Conservation (phyloP, 371 early-diverging fungal genomes). For the Lichtheimia ramosa region DNA sequence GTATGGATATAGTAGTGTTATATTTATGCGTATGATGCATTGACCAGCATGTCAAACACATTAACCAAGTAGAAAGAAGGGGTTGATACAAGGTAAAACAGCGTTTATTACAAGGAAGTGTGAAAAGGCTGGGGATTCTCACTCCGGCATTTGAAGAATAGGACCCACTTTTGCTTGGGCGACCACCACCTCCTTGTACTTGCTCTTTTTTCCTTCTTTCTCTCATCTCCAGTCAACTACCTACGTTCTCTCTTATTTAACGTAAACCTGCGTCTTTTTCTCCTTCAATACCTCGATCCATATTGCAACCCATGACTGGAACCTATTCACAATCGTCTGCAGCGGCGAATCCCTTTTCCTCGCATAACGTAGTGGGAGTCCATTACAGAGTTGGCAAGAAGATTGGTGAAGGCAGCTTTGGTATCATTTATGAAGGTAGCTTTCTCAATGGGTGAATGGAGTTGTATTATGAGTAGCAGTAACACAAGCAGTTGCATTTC, state of each 20-base stretch:
- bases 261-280: background rate
- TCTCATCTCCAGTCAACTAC: background rate
- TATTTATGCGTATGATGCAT: no score
- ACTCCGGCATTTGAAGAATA: background rate
- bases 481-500: slow-evolving; percentile 14
- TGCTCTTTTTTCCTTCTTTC: background rate
- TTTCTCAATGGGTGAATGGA: background rate
- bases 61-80: no score
- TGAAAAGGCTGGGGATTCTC: background rate
- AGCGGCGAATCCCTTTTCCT: slow-evolving; percentile 15
- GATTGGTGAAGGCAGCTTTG: slow-evolving; percentile 95
- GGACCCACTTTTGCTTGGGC: no score
- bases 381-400: slow-evolving; percentile 91
- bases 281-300: slow-evolving; percentile 9
- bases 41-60: no score
- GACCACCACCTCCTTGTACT: background rate
- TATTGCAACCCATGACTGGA: slow-evolving; percentile 13
- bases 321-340: slow-evolving; percentile 9
- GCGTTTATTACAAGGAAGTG: background rate
- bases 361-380: slow-evolving; percentile 75
- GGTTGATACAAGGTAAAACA: background rate
- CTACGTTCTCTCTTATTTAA: background rate
- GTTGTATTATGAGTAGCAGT: background rate
- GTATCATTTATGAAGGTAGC: slow-evolving; percentile 93
- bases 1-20: no score